Evolutionary conservation across 106 monocot species (phyloP).

Genomic region (Dioscorea alata): DNA sequence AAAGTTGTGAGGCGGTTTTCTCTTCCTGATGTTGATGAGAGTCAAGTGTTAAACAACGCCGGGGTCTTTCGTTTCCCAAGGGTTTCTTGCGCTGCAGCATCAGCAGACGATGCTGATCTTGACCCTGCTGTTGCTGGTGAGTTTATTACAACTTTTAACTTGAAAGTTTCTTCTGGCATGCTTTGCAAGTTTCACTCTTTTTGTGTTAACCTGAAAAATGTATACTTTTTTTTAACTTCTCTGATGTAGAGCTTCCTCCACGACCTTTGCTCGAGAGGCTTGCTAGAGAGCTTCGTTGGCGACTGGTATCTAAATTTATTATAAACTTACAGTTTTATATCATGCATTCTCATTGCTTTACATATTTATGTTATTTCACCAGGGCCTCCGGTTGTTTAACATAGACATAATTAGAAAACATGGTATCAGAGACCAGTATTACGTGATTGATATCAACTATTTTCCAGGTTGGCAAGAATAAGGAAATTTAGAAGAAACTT

Average conservation of each 20-base stretch:
- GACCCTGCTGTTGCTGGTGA: constrained; percentile 75
- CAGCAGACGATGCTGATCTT: constrained; percentile 82
- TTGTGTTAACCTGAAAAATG: no score
- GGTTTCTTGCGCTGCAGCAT: constrained; percentile 89
- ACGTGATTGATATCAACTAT: constrained; percentile 95
- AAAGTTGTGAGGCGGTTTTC: constrained; percentile 82
- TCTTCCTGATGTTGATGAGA: constrained; percentile 65
- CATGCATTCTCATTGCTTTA: not conserved
- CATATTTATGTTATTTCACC: not conserved
- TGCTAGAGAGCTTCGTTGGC: constrained; percentile 71
- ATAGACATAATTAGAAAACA: constrained; percentile 90
- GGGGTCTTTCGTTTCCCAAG: constrained; percentile 76
- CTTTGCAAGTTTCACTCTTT: no score
- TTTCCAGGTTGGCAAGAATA: constrained; percentile 57
- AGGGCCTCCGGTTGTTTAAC: constrained; percentile 89
- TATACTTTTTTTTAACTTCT: not conserved
- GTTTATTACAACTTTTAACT: not conserved
- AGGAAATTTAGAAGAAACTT: not conserved
- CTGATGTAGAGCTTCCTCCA: constrained; percentile 68
- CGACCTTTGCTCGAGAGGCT: constrained; percentile 75
- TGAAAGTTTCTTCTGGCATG: no score
- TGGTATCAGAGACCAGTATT: constrained; percentile 64
- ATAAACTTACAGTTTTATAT: not conserved
- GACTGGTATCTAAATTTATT: constrained; percentile 44
- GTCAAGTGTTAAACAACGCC: constrained; percentile 40